Evolutionary conservation across 2,329 filamentous ascomycete genomes (phyloP).

Genomic region (Beauveria pseudobassiana): DNA sequence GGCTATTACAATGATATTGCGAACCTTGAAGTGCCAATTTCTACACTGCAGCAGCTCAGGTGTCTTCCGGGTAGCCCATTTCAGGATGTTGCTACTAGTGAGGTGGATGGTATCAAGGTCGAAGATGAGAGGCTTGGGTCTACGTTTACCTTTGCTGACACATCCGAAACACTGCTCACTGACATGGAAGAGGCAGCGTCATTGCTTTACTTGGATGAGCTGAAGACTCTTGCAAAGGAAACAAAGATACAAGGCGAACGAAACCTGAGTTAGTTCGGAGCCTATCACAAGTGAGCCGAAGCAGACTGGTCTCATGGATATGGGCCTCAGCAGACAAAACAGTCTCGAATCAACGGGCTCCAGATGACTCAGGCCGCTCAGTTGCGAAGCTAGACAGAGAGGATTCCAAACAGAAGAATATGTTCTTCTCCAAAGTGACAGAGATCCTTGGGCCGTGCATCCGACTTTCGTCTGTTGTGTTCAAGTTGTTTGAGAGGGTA

Average conservation of each 20-base stretch:
- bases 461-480: slow-evolving; percentile 61
- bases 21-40: slow-evolving; percentile 60
- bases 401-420: slow-evolving; percentile 56
- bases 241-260: slow-evolving; percentile 77
- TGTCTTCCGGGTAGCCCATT: slow-evolving; percentile 39
- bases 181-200: slow-evolving; percentile 77
- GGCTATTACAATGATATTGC: slow-evolving; percentile 78
- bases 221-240: slow-evolving; percentile 78
- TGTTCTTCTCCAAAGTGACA: slow-evolving; percentile 73
- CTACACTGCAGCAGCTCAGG: slow-evolving; percentile 52
- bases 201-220: slow-evolving; percentile 76
- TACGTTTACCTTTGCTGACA: slow-evolving; percentile 72
- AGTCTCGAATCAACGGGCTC: slow-evolving; percentile 48
- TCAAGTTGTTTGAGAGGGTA: slow-evolving; percentile 85
- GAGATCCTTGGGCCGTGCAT: slow-evolving; percentile 75
- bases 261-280: slow-evolving; percentile 72
- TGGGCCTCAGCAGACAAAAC: slow-evolving; percentile 57
- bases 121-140: slow-evolving; percentile 41
- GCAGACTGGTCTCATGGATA: slow-evolving; percentile 67
- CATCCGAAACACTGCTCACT: slow-evolving; percentile 63
- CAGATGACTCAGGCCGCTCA: slow-evolving; percentile 33
- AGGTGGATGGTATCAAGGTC: slow-evolving; percentile 25
- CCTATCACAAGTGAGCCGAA: slow-evolving; percentile 67
- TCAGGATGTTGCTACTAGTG: slow-evolving; percentile 12
- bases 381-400: slow-evolving; percentile 20